phyloP scores from a whole-genome alignment of 805 yeast species.

The Lachancea nothofagi region DNA sequence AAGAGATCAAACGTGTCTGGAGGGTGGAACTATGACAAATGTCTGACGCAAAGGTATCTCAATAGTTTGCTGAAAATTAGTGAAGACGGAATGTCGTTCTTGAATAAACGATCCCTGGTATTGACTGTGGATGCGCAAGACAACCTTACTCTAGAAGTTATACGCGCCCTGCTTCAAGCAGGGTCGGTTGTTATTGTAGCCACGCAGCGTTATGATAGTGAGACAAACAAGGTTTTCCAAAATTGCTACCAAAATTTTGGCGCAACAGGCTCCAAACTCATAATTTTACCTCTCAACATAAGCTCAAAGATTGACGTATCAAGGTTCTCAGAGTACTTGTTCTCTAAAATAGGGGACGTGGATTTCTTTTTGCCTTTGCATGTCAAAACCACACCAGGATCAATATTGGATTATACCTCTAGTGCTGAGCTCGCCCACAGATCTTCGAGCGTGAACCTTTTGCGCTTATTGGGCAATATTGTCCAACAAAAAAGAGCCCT shows the following conservation, averaged over 20 bases:
- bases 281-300: constrained; percentile 85
- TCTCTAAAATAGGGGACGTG: constrained; percentile 60
- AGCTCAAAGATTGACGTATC: constrained; percentile 78
- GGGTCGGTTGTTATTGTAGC: constrained; percentile 87
- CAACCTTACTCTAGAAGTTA: constrained; percentile 17
- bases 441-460: constrained; percentile 76
- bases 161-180: constrained; percentile 76
- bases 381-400: constrained; percentile 80
- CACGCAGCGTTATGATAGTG: constrained; percentile 53
- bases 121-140: constrained; percentile 49
- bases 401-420: constrained; percentile 73
- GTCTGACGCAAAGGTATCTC: constrained; percentile 57
- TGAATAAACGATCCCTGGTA: constrained; percentile 96
- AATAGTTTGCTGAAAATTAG: constrained; percentile 79
- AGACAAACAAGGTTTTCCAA: constrained; percentile 2
- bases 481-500: constrained; percentile 57
- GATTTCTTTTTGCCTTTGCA: constrained; percentile 72
- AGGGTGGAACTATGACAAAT: constrained; percentile 63
- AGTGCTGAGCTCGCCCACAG: constrained; percentile 83
- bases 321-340: constrained; percentile 64
- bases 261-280: constrained; percentile 68
- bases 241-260: constrained; percentile 54
- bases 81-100: constrained; percentile 95
- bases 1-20: constrained; percentile 48
- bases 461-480: constrained; percentile 71